Evolutionary conservation across 2,329 filamentous ascomycete genomes (phyloP).

Genomic region (Microcera coccophila): DNA sequence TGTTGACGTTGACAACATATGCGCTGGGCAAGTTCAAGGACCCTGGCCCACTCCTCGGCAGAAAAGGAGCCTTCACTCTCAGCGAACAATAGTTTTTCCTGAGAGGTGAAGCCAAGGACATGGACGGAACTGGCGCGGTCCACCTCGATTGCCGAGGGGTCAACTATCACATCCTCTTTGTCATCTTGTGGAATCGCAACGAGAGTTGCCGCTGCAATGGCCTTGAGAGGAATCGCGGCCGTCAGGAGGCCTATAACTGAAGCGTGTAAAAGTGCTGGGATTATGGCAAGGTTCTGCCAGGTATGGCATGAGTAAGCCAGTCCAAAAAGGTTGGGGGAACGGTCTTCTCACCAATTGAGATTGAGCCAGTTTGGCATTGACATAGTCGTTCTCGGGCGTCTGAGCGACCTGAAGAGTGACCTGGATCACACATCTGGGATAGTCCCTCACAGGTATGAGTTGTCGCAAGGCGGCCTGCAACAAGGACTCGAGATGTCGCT

Average conservation of each 20-base stretch:
- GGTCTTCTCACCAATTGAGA: slow-evolving; percentile 57
- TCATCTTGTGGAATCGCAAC: slow-evolving; percentile 53
- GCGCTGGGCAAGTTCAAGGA: slow-evolving; percentile 60
- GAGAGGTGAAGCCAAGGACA: slow-evolving; percentile 76
- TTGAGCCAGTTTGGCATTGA: slow-evolving; percentile 57
- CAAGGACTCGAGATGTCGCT: slow-evolving; percentile 77
- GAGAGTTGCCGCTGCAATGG: slow-evolving; percentile 63
- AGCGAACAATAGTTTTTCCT: slow-evolving; percentile 67
- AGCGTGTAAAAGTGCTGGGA: slow-evolving; percentile 80
- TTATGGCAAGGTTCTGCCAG: slow-evolving; percentile 66
- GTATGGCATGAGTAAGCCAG: slow-evolving; percentile 10
- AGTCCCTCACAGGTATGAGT: slow-evolving; percentile 69
- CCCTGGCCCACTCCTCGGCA: slow-evolving; percentile 69
- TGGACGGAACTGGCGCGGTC: slow-evolving; percentile 67
- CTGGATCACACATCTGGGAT: slow-evolving; percentile 75
- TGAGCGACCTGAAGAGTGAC: slow-evolving; percentile 73
- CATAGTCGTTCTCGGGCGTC: slow-evolving; percentile 64
- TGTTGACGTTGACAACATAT: slow-evolving; percentile 55
- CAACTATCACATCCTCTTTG: slow-evolving; percentile 44
- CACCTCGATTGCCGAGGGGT: slow-evolving; percentile 62
- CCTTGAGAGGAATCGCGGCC: slow-evolving; percentile 74
- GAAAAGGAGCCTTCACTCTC: slow-evolving; percentile 81
- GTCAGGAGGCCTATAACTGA: slow-evolving; percentile 75
- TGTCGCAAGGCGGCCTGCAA: slow-evolving; percentile 69
- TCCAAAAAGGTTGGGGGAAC: background rate